Percentiles rank a stretch among this genome's conserved stretches.
Evolutionary conservation across 2,329 filamentous ascomycete species (phyloP).

Genomic region (Penicillium sp.): DNA sequence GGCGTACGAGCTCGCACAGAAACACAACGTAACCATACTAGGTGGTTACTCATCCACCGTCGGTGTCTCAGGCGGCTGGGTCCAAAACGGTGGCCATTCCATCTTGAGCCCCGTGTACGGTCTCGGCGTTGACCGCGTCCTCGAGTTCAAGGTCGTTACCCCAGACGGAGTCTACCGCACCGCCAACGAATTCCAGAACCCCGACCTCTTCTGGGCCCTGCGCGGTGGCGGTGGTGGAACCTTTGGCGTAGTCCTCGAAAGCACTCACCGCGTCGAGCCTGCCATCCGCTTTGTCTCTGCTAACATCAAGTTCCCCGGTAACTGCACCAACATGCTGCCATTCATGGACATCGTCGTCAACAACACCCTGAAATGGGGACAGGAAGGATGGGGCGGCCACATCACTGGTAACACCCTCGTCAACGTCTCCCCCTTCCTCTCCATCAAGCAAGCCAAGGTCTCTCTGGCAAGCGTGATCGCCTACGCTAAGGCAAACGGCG

Average conservation of each 20-base stretch:
- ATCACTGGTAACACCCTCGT: constrained; percentile 16
- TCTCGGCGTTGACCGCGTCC: constrained; percentile 24
- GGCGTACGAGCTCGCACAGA: constrained; percentile 20
- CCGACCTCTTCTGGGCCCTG: constrained; percentile 19
- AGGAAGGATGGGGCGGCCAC: constrained; percentile 20
- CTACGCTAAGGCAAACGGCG: constrained; percentile 10
- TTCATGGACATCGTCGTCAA: constrained; percentile 20
- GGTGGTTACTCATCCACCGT: constrained; percentile 15
- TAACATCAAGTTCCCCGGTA: constrained; percentile 15
- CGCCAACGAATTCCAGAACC: constrained; percentile 15
- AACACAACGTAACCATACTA: constrained; percentile 21
- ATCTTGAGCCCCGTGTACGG: constrained; percentile 24
- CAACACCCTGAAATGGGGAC: constrained; percentile 16
- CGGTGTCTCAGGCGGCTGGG: constrained; percentile 21
- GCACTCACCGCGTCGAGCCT: not conserved
- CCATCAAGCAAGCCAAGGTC: constrained; percentile 8
- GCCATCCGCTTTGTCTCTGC: not conserved
- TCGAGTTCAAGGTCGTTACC: constrained; percentile 24
- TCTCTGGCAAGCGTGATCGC: constrained; percentile 6
- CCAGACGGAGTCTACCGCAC: constrained; percentile 12
- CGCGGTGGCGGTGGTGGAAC: constrained; percentile 16
- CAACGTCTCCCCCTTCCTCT: constrained; percentile 13
- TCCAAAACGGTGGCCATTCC: constrained; percentile 25
- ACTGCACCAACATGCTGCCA: constrained; percentile 12
- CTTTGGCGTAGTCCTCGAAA: constrained; percentile 14